Conservation (phyloP, 2,329 filamentous ascomycete genomes). For the Nectriaceae sp. region DNA sequence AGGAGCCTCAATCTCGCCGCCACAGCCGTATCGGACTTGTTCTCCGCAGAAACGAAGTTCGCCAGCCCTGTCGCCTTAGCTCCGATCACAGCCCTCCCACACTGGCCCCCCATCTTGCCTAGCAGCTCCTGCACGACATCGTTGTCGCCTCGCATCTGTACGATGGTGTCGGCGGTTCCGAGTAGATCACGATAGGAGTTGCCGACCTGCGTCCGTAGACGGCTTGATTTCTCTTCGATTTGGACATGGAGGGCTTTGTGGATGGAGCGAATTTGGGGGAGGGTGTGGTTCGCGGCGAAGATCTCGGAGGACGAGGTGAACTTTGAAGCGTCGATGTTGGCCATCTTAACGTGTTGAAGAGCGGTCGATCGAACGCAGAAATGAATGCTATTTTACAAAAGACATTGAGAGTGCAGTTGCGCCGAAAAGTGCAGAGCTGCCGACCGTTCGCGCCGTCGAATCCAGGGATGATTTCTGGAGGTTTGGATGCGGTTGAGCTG, state of each 20-base stretch:
- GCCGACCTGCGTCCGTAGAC: conserved; percentile 65
- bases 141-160: conserved; percentile 83
- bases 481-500: conserved; percentile 11
- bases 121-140: conserved; percentile 72
- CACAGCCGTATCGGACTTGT: conserved; percentile 29
- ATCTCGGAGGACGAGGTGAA: conserved; percentile 55
- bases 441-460: no score
- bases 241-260: conserved; percentile 60
- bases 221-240: conserved; percentile 63
- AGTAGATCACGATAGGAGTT: conserved; percentile 83
- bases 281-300: conserved; percentile 57
- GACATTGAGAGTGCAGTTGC: conserved; percentile 11
- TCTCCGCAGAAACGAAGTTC: conserved; percentile 41
- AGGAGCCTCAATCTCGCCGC: conserved; percentile 52
- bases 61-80: conserved; percentile 62
- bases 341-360: conserved; percentile 34
- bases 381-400: background rate
- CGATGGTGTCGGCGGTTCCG: conserved; percentile 90
- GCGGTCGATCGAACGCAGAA: conserved; percentile 2
- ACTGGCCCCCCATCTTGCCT: conserved; percentile 71
- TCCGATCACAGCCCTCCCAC: conserved; percentile 71
- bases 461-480: background rate
- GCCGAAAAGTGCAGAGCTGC: conserved; percentile 1
- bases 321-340: conserved; percentile 47
- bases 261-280: conserved; percentile 64